Evolutionary conservation across 148 eudicot genomes (phyloP).

Genomic region (Amaranthus hypochondriacus): DNA sequence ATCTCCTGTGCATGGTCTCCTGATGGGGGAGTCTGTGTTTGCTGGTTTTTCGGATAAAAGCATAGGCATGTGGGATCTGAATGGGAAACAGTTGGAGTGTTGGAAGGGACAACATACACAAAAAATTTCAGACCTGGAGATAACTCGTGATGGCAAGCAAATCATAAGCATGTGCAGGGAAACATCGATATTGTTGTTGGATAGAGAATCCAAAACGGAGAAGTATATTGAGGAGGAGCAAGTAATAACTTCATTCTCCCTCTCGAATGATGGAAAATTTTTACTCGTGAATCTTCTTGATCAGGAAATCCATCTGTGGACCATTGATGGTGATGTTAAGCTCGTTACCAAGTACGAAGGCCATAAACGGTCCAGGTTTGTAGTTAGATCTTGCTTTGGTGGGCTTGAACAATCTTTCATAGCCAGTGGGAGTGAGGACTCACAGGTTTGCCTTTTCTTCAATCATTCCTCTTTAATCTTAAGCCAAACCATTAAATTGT

Average conservation of each 20-base stretch:
- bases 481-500: no score
- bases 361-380: constrained; percentile 54
- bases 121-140: not conserved
- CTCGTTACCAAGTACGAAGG: constrained; percentile 55
- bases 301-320: constrained; percentile 76
- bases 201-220: constrained; percentile 48
- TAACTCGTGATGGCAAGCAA: not conserved
- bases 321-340: constrained; percentile 42
- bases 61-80: not conserved
- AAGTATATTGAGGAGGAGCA: constrained; percentile 55
- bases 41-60: not conserved
- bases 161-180: not conserved
- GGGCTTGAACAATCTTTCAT: constrained; percentile 67
- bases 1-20: not conserved
- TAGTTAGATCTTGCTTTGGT: constrained; percentile 72
- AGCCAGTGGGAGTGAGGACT: constrained; percentile 84
- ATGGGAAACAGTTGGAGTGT: not conserved
- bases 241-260: constrained; percentile 51
- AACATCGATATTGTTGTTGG: constrained; percentile 27
- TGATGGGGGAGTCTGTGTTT: not conserved
- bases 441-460: constrained; percentile 38
- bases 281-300: constrained; percentile 55
- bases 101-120: not conserved
- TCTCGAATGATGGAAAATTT: constrained; percentile 53
- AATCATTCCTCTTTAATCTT: no score